Evolutionary conservation across 495 filamentous ascomycete genomes (phyloP).

Genomic region (Aspergillus conjunctus): DNA sequence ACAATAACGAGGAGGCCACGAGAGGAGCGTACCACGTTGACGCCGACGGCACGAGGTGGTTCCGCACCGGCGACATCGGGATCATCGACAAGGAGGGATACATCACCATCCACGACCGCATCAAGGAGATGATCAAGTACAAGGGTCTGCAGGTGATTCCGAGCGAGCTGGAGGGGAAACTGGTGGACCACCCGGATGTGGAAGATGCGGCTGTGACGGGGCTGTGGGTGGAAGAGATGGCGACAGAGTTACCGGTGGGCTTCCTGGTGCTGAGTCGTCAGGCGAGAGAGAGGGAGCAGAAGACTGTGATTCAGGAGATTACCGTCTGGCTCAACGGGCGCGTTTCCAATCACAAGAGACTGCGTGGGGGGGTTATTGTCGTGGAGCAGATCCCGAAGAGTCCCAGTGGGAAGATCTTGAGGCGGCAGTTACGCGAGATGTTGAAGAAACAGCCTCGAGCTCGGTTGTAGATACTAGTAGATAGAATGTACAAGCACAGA

Average conservation of each 20-base stretch:
- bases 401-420: slow-evolving; percentile 7
- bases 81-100: neutral
- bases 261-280: neutral
- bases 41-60: neutral
- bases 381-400: slow-evolving; percentile 5
- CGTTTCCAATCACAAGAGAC: slow-evolving; percentile 6
- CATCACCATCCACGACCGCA: slow-evolving; percentile 2
- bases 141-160: slow-evolving; percentile 8
- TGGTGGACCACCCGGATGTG: slow-evolving; percentile 6
- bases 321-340: slow-evolving; percentile 1
- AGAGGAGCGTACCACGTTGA: neutral
- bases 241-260: slow-evolving; percentile 2
- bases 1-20: slow-evolving; percentile 5
- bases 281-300: neutral
- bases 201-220: slow-evolving; percentile 4
- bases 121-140: slow-evolving; percentile 14
- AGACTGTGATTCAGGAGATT: neutral
- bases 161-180: slow-evolving; percentile 6
- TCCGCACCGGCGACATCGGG: slow-evolving; percentile 1
- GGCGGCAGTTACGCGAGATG: neutral
- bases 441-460: neutral
- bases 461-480: neutral
- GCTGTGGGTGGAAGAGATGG: slow-evolving; percentile 7
- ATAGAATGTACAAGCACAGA: no score
- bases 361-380: neutral